Evolutionary conservation across 116 monocot species (phyloP).

Genomic region (Cymodocea nodosa): DNA sequence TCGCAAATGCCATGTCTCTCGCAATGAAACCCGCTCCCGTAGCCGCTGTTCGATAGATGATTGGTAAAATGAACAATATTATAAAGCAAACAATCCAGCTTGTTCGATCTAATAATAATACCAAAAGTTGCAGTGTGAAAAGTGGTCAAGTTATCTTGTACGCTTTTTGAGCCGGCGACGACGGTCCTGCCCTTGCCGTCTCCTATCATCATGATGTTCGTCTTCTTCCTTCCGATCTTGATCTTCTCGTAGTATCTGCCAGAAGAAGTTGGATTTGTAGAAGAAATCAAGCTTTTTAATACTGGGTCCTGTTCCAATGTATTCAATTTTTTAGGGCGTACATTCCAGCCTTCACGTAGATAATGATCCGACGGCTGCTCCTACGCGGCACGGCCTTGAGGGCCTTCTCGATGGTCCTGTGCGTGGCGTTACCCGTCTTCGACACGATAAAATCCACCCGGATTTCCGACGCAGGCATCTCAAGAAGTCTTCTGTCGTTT

Average conservation of each 20-base stretch:
- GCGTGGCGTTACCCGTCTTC: conserved; percentile 49
- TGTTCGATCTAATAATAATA: too few species aligned
- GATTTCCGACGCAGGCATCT: conserved; percentile 25
- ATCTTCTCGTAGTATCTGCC: conserved; percentile 35
- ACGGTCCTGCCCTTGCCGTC: conserved; percentile 19
- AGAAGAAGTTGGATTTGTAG: too few species aligned
- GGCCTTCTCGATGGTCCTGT: conserved; percentile 48
- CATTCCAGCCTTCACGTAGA: conserved; percentile 69
- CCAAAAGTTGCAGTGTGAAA: conserved; percentile 28
- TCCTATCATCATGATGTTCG: conserved; percentile 26
- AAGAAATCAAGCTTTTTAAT: too few species aligned
- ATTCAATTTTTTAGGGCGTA: too few species aligned
- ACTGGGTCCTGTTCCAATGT: too few species aligned
- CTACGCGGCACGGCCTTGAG: conserved; percentile 62
- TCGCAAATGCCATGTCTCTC: conserved; percentile 57
- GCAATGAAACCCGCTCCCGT: conserved; percentile 40
- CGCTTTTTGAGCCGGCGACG: conserved; percentile 12
- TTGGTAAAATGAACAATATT: too few species aligned
- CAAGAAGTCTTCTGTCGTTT: conserved; percentile 49
- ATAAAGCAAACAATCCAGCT: too few species aligned
- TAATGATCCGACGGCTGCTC: conserved; percentile 51
- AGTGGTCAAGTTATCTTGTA: conserved; percentile 14
- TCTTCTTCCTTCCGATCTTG: conserved; percentile 25
- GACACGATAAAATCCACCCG: conserved; percentile 69
- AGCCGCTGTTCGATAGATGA: conserved; percentile 20